phyloP scores from a whole-genome alignment of 148 eudicot genomes.

The Persicaria maculosa region DNA sequence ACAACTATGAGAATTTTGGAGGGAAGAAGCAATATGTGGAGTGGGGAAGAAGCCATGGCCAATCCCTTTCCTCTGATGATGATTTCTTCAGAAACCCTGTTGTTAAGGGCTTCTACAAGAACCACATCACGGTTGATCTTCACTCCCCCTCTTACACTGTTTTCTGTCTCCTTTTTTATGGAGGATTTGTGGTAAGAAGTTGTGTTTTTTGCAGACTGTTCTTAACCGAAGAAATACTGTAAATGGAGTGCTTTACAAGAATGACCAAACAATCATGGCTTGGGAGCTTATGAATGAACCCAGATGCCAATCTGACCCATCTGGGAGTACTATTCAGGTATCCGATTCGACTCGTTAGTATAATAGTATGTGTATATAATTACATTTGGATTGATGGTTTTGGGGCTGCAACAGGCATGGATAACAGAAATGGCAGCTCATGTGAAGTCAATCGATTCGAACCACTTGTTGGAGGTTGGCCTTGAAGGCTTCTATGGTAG shows the following conservation, averaged over 20 bases:
- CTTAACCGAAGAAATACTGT: constrained; percentile 64
- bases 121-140: constrained; percentile 57
- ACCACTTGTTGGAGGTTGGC: constrained; percentile 90
- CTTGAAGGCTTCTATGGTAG: constrained; percentile 89
- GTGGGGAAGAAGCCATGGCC: constrained; percentile 87
- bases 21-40: constrained; percentile 90
- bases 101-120: constrained; percentile 75
- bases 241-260: constrained; percentile 67
- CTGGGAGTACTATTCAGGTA: constrained; percentile 93
- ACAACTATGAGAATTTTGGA: constrained; percentile 79
- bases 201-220: constrained; percentile 52
- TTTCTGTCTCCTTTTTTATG: neutral
- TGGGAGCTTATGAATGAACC: constrained; percentile 99
- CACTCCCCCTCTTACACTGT: neutral
- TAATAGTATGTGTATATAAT: neutral
- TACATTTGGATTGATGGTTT: neutral
- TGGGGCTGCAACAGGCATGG: constrained; percentile 55
- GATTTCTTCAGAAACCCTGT: constrained; percentile 70
- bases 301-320: constrained; percentile 85
- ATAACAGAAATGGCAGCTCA: constrained; percentile 83
- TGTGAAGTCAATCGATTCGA: constrained; percentile 79
- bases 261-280: constrained; percentile 97
- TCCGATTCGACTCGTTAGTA: neutral
- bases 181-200: neutral
- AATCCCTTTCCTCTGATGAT: constrained; percentile 62